Percentiles rank a stretch among this genome's conserved stretches.
Evolutionary conservation across 805 yeast species (phyloP).

Genomic region (Candida gorgasii): DNA sequence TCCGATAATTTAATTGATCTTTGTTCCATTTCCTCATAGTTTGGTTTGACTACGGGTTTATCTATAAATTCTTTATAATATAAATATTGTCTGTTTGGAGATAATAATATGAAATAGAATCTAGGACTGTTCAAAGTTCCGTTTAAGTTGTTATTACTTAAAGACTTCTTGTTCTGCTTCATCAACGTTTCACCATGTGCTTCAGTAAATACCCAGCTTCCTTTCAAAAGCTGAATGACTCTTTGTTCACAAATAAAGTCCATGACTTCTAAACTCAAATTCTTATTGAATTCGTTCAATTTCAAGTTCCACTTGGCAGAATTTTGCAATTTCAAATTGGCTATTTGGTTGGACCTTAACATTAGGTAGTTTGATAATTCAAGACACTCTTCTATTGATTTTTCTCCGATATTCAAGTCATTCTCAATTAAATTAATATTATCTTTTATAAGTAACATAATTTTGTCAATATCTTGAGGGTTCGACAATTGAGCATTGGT

Average conservation of each 20-base stretch:
- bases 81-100: constrained; percentile 64
- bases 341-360: constrained; percentile 57
- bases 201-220: constrained; percentile 78
- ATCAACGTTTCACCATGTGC: constrained; percentile 43
- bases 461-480: constrained; percentile 50
- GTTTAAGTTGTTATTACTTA: neutral
- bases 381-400: constrained; percentile 46
- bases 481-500: constrained; percentile 51
- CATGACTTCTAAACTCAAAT: constrained; percentile 56
- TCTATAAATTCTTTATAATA: constrained; percentile 59
- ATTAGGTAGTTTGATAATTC: constrained; percentile 40
- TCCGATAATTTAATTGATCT: constrained; percentile 51
- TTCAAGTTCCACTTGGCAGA: constrained; percentile 45
- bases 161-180: constrained; percentile 8
- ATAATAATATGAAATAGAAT: constrained; percentile 57
- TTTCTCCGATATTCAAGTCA: constrained; percentile 13
- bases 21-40: constrained; percentile 58
- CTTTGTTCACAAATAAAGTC: constrained; percentile 78
- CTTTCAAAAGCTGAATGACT: constrained; percentile 67
- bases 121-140: constrained; percentile 19
- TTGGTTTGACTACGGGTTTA: constrained; percentile 50
- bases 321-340: constrained; percentile 37
- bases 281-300: constrained; percentile 48
- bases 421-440: constrained; percentile 30
- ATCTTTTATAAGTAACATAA: constrained; percentile 45